phyloP scores from a whole-genome alignment of 352 stramenopile genomes.

The Plasmopara viticola region DNA sequence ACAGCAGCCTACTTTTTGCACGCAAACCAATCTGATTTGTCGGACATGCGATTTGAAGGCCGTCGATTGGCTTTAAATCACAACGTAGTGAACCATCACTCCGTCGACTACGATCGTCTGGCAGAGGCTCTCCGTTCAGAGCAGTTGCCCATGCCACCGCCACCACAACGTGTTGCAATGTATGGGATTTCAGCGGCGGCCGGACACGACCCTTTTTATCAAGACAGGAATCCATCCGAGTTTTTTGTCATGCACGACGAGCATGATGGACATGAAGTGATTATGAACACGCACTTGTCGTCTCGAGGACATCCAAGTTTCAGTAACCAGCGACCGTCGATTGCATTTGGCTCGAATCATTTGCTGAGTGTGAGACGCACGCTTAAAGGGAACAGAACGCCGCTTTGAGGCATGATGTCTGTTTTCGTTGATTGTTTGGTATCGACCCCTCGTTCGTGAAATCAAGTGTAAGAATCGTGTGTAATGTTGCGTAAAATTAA shows the following conservation, averaged over 20 bases:
- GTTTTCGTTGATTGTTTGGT: too few relatives aligned
- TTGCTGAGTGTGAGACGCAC: slow-evolving; percentile 8
- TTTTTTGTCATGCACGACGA: slow-evolving; percentile 55
- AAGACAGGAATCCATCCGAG: slow-evolving; percentile 28
- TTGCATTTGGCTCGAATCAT: slow-evolving; percentile 9
- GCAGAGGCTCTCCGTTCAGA: slow-evolving; percentile 25
- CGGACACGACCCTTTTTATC: slow-evolving; percentile 44
- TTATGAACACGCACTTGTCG: slow-evolving; percentile 23
- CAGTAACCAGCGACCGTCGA: slow-evolving; percentile 9
- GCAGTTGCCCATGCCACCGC: slow-evolving; percentile 37
- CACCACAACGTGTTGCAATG: slow-evolving; percentile 61
- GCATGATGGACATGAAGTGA: slow-evolving; percentile 24
- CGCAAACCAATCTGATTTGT: slow-evolving; percentile 24
- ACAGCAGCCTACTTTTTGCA: slow-evolving; percentile 60
- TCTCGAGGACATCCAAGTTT: slow-evolving; percentile 10
- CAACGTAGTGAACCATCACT: slow-evolving; percentile 65
- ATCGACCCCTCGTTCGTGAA: too few relatives aligned
- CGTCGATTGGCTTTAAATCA: slow-evolving; percentile 37
- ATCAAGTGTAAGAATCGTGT: too few relatives aligned
- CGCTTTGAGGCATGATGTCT: too few relatives aligned
- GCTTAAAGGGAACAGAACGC: background rate
- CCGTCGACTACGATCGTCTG: slow-evolving; percentile 49
- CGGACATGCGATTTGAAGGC: slow-evolving; percentile 39
- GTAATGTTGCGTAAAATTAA: too few relatives aligned
- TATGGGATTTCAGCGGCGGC: slow-evolving; percentile 40